A percentile compares a stretch with the other conserved stretches of the same genome.
These are phyloP conservation scores for Cryphonectria carpinicola DNA, from an alignment of 2,329 filamentous ascomycete genomes.

Conservation along the genomic window DNA sequence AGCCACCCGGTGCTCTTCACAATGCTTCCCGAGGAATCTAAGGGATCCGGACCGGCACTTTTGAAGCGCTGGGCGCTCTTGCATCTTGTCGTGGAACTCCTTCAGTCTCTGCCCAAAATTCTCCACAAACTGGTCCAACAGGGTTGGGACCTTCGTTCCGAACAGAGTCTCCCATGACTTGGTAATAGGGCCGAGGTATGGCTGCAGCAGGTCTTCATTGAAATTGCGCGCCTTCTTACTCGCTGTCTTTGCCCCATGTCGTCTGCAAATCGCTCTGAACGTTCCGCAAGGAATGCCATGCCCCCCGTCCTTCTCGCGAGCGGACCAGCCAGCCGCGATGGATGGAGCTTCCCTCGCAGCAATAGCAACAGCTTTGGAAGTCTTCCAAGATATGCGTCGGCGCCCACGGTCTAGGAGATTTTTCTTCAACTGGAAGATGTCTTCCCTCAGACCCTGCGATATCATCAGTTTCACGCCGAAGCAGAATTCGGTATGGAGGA, in stretches of 20 bases:
- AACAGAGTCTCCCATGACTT: constrained; percentile 16
- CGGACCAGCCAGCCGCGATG: neutral
- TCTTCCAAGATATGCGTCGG: neutral
- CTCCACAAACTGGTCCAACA: neutral
- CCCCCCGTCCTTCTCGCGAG: neutral
- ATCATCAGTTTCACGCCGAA: neutral
- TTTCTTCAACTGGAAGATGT: neutral
- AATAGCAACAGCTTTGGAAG: neutral
- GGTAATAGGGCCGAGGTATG: constrained; percentile 14
- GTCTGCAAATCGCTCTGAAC: constrained; percentile 15
- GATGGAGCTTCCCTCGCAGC: neutral
- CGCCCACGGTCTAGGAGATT: neutral
- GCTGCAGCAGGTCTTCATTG: constrained; percentile 23
- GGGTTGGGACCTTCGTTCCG: neutral
- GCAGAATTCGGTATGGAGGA: neutral
- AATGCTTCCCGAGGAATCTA: neutral
- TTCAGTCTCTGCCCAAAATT: neutral
- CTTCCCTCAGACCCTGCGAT: neutral
- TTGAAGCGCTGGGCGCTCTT: constrained; percentile 10
- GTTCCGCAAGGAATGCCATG: neutral
- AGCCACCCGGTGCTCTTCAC: neutral
- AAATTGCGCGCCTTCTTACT: constrained; percentile 14
- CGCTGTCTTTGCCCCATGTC: neutral
- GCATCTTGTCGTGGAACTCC: constrained; percentile 12
- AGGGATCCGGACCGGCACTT: neutral